Conservation (phyloP, 331 rosid species). For the Arachis monticola region DNA sequence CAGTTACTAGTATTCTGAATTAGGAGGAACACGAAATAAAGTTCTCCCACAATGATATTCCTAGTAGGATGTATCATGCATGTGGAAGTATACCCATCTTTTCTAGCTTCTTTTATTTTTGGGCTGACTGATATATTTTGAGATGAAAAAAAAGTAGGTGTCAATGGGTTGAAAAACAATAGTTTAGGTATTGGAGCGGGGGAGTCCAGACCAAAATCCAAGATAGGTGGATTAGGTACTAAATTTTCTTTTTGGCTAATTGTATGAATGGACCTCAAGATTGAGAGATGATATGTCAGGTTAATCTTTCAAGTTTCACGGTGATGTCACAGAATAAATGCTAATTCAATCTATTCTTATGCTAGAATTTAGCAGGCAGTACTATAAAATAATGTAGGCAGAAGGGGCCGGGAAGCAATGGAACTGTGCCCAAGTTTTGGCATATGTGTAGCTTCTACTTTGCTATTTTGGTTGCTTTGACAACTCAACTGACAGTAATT, state of each 20-base stretch:
- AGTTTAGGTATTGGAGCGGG: no score
- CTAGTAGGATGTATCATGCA: background rate
- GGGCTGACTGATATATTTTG: no score
- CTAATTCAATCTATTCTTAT: background rate
- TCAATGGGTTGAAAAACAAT: no score
- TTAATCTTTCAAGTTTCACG: background rate
- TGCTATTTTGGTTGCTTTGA: conserved; percentile 10
- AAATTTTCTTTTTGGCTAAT: background rate
- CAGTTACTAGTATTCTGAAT: background rate
- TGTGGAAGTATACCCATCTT: background rate
- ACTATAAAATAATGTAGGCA: background rate
- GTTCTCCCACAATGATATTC: background rate
- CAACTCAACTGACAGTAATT: background rate
- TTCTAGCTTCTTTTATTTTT: background rate
- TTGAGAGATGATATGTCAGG: background rate
- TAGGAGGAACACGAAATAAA: background rate
- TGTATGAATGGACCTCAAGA: background rate
- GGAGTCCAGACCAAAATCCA: no score
- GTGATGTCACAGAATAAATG: background rate
- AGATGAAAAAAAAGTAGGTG: no score
- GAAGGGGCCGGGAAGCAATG: background rate
- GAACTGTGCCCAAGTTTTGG: background rate
- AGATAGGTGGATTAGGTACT: no score
- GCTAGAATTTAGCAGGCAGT: background rate
- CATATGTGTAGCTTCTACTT: background rate